Evolutionary conservation across 2,329 filamentous ascomycete genomes (phyloP), one percentile per base, ranked within the genome.

Genomic region (Davidsoniella australis): DNA sequence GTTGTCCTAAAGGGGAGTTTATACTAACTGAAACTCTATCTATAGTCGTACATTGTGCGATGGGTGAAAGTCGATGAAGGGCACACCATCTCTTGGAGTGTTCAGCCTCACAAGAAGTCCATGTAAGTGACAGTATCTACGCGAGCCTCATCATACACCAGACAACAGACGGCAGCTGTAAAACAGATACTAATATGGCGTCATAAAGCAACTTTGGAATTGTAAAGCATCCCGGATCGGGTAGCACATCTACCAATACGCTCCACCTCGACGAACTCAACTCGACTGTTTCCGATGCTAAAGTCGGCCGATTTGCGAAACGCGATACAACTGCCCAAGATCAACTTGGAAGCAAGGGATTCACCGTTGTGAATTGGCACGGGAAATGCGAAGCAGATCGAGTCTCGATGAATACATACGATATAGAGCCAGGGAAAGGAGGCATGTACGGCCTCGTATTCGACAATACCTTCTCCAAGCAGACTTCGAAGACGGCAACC

Each of bases 381-480:
- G 91, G 91, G 39, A 94, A 89, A 70, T 96, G 87, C 63, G 89
- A 96, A 65, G 88, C 91, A 37, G 89, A 96, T 67, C 89, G 91
- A 67, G 87, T 95, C 46, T 84, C 85, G 17, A 86, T 89, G 63
- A 91, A 89, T 29, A 91, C 81, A 17, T 85, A 86, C 61, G 83
- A 94, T 60, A 85, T 96, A 20, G 68, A 69, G 0, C 59, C 68
- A 6, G 78, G 78, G 33, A 78, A 91, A 55, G 85, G 80, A 20
- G 91, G 91, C 60, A 95, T 94, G 77, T 98, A 94, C 62, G 91
- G 88, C 50, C 70, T 98, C 54, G 86, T 96, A 29, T 94, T 98
- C 60, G 91, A 98, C 74, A 98, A 98, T 61, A 98, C 91, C 24
- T 98, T 98, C 62, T 94, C 88, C 53, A 96, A 95, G 67, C 85